A percentile compares a stretch with the other conserved stretches of the same genome.
Conservation (phyloP, 2,329 filamentous ascomycete genomes). For the Botrytis pseudocinerea region DNA sequence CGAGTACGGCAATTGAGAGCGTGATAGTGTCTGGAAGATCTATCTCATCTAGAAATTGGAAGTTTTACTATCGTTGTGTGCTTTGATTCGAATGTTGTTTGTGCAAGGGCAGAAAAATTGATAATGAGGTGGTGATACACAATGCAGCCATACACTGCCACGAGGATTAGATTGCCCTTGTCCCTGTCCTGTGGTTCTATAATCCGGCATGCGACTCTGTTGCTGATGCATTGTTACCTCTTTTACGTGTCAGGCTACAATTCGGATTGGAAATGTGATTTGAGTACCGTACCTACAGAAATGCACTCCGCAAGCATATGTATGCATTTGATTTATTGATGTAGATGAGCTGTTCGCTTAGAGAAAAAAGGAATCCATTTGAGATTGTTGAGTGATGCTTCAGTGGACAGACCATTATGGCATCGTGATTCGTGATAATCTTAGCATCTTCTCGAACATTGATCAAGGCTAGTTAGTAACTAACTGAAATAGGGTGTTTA, state of each 20-base stretch:
- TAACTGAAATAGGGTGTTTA: not conserved
- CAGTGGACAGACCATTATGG: not conserved
- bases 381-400: not conserved
- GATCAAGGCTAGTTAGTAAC: not conserved
- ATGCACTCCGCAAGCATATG: conserved; percentile 22
- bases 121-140: not conserved
- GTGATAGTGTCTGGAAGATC: not conserved
- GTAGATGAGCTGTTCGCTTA: conserved; percentile 15
- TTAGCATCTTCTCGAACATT: not conserved
- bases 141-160: conserved; percentile 9
- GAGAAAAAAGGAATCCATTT: not conserved
- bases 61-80: not conserved
- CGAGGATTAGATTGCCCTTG: conserved; percentile 4
- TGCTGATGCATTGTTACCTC: not conserved
- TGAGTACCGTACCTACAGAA: not conserved
- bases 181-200: conserved; percentile 3
- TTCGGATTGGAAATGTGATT: conserved; percentile 15
- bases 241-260: conserved; percentile 26
- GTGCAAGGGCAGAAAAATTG: not conserved
- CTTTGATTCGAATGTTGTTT: not conserved
- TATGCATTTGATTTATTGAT: not conserved
- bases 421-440: not conserved
- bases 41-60: not conserved
- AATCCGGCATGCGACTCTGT: not conserved
- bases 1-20: not conserved